Base-by-base conservation (phyloP, 1,284 basidiomycete species). In the Heterobasidion parviporum region DNA sequence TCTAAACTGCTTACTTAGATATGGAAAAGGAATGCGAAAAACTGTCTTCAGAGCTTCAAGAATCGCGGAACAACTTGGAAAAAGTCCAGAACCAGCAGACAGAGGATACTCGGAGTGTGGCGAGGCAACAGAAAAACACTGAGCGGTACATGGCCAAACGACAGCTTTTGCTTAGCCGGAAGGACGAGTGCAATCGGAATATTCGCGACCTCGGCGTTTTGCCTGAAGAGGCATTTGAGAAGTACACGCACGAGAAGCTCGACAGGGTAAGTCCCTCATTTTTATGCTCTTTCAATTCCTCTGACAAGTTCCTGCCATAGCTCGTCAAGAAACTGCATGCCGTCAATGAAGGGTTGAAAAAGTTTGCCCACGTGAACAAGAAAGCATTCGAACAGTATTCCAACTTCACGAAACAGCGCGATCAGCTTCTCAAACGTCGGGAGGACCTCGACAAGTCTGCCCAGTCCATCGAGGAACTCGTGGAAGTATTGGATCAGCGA, bases 311-410 rank as follows among this genome's bases (percentile, higher is more conserved):
- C 26, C 26, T 41, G 38, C 9, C 57, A 16, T 63, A 96, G 92
- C 79, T 99, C 43, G 82, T 96, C 63, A 95, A 92, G 74, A 89
- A 88, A 61, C 79, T 99, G 41, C 94, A 97, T 65, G 80, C 81
- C 26, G 87, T 94, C 61, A 95, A 98, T 65, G 94, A 98, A 64
- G 83, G 84, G 34, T 76, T 99, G 60, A 98, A 96, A 70, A 95
- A 95, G 70, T 99, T 94, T 65, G 89, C 93, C 0, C 95, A 98
- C 67, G 96, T 99, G 62, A 99, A 99, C 79, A 99, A 99, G 77
- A 98, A 98, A 71, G 97, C 96, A 1, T 96, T 98, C 66, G 97
- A 99, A 70, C 94, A 98, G 70, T 98, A 97, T 76, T 92, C 83
- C 70, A 95, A 92, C 68, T 99, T 99, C 70, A 98, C 95, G 9